These are phyloP conservation scores for Solanum ossicruentum DNA, from an alignment of 257 asterid genomes.

Conservation along the genomic window DNA sequence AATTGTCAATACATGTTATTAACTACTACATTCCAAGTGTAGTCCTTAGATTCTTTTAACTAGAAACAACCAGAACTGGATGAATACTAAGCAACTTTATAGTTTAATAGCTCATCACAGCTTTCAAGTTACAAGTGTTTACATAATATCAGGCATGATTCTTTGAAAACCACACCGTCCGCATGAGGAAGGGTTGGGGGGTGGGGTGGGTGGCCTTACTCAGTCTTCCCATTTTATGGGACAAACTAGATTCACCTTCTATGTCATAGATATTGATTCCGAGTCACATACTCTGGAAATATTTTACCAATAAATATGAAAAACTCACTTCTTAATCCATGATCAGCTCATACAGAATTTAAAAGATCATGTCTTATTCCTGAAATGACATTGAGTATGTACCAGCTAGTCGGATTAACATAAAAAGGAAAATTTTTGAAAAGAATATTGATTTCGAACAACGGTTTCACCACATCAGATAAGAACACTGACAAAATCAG, in stretches of 20 bases:
- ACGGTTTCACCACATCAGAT: background rate
- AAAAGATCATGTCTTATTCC: background rate
- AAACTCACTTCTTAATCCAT: background rate
- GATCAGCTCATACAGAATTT: background rate
- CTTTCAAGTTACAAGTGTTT: background rate
- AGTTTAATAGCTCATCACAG: background rate
- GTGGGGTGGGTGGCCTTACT: background rate
- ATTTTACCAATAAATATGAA: background rate
- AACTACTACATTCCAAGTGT: background rate
- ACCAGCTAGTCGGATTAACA: background rate
- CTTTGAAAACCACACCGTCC: background rate
- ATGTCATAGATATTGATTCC: background rate
- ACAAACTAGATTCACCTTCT: background rate
- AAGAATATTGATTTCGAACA: background rate
- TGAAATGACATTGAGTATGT: background rate
- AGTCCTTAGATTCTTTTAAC: background rate
- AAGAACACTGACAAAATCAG: background rate
- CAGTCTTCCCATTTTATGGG: background rate
- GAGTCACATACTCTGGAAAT: background rate
- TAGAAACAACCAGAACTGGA: background rate
- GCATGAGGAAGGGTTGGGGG: background rate
- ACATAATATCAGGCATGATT: background rate
- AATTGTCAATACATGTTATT: background rate
- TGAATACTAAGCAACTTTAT: background rate
- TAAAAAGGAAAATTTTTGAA: background rate